Evolutionary conservation across 2,329 filamentous ascomycete genomes (phyloP).

Genomic region (Colletotrichum cordylinicola): DNA sequence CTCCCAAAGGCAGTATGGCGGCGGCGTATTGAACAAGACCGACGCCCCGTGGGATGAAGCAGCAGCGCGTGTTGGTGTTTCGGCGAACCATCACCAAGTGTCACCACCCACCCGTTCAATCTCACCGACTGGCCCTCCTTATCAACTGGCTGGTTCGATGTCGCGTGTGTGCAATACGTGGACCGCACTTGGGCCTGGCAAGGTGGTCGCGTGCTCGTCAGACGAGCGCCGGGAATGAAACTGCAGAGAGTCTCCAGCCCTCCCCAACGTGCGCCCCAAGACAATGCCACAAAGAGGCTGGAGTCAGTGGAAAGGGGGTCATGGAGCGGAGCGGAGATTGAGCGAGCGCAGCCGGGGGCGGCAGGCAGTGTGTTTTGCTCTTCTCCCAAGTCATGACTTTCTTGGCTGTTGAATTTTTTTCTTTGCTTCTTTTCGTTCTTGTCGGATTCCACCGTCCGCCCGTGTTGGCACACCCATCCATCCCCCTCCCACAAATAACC

Average conservation of each 20-base stretch:
- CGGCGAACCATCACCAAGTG: neutral
- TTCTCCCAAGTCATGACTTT: neutral
- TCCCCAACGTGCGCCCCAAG: neutral
- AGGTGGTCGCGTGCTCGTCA: neutral
- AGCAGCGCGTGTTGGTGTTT: neutral
- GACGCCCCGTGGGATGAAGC: neutral
- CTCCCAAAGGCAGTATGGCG: neutral
- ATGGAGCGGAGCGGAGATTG: neutral
- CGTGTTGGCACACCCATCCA: neutral
- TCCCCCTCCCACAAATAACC: neutral
- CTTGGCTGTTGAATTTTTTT: neutral
- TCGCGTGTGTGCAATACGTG: neutral
- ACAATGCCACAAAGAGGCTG: neutral
- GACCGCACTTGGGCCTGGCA: neutral
- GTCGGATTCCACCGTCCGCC: neutral
- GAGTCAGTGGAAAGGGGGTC: neutral
- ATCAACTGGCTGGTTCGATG: neutral
- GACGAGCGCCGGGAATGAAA: neutral
- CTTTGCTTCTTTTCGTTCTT: neutral
- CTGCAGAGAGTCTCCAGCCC: neutral
- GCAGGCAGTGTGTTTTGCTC: neutral
- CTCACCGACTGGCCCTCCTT: neutral
- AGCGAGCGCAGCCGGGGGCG: neutral
- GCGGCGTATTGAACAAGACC: neutral
- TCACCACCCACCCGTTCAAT: neutral